Percentiles rank a stretch among this genome's conserved stretches.
Conservation (phyloP, 441 rosid genomes). For the Pelargonium fulgidum region DNA sequence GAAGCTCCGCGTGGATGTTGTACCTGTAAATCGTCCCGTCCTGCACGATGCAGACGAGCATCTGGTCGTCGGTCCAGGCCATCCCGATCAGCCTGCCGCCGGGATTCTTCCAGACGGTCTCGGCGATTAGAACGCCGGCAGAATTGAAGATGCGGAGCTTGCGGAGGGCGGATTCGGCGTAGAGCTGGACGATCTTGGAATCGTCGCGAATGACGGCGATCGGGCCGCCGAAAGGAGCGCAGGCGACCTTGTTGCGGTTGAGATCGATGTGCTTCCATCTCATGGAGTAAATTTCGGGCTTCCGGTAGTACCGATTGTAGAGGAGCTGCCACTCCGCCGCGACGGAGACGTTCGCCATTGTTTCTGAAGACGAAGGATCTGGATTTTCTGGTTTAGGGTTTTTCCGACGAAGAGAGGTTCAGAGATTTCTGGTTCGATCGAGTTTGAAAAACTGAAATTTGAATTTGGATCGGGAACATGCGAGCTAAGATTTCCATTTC, state of each 20-base stretch:
- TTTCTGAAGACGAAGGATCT: neutral
- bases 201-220: constrained; percentile 93
- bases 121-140: constrained; percentile 69
- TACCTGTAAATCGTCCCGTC: constrained; percentile 92
- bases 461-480: neutral
- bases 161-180: constrained; percentile 89
- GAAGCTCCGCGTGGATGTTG: constrained; percentile 59
- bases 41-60: constrained; percentile 69
- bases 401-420: neutral
- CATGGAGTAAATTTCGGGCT: constrained; percentile 82
- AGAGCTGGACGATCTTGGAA: constrained; percentile 94
- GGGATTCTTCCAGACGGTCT: constrained; percentile 87
- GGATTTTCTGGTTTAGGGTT: too few species aligned
- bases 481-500: constrained; percentile 1
- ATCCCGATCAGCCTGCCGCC: constrained; percentile 87
- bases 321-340: constrained; percentile 99
- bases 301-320: constrained; percentile 73
- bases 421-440: neutral
- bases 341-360: constrained; percentile 88
- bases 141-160: constrained; percentile 90
- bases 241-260: constrained; percentile 83
- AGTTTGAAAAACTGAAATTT: neutral
- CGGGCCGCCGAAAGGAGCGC: constrained; percentile 92
- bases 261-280: constrained; percentile 86
- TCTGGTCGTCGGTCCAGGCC: constrained; percentile 96